A percentile compares a stretch with the other conserved stretches of the same genome.
phyloP scores from a whole-genome alignment of 257 asterid species.

The Solanum chmielewskii region DNA sequence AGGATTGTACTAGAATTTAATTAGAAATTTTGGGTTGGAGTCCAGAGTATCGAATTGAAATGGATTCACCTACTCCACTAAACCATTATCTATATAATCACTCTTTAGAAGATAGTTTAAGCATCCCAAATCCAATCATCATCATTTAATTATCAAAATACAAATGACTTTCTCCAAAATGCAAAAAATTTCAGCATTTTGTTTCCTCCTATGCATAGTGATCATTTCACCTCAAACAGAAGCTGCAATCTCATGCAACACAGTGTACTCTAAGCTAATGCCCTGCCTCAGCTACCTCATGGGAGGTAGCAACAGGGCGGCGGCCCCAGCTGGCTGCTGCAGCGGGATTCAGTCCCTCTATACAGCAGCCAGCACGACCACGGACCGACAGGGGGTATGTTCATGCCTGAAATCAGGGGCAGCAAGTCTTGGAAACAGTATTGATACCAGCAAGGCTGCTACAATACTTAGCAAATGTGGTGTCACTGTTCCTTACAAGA shows the following conservation, averaged over 20 bases:
- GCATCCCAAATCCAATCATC: not conserved
- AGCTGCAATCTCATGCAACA: not conserved
- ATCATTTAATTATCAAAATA: not conserved
- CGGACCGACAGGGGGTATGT: not conserved
- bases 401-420: not conserved
- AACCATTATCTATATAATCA: not conserved
- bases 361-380: not conserved
- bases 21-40: not conserved
- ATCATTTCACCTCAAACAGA: not conserved
- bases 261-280: not conserved
- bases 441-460: not conserved
- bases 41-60: not conserved
- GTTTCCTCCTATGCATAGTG: not conserved
- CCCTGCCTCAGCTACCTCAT: conserved; percentile 1
- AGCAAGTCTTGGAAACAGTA: not conserved
- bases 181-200: not conserved
- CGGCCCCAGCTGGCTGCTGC: not conserved
- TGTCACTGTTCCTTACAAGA: not conserved
- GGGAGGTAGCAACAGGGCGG: not conserved
- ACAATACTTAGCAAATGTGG: not conserved
- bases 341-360: not conserved
- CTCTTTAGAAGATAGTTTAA: not conserved
- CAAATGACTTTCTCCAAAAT: not conserved
- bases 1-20: not conserved
- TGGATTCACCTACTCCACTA: not conserved